phyloP scores from a whole-genome alignment of 2,329 filamentous ascomycete genomes.

The Drechslera avenae region DNA sequence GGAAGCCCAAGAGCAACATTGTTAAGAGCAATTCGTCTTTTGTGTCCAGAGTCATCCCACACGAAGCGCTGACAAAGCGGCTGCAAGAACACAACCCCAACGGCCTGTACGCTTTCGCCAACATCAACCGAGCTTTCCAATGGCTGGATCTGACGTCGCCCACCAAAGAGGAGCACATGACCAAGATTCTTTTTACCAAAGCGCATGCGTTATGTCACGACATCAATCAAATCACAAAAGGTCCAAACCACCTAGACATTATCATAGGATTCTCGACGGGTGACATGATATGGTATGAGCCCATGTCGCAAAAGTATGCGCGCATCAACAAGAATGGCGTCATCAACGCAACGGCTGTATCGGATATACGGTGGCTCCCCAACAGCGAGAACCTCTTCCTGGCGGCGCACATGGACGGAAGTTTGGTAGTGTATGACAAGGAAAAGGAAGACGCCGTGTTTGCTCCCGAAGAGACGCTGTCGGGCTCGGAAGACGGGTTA shows the following conservation, averaged over 20 bases:
- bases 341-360: slow-evolving; percentile 84
- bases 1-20: slow-evolving; percentile 98
- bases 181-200: slow-evolving; percentile 96
- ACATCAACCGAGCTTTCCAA: slow-evolving; percentile 93
- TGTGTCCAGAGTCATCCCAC: slow-evolving; percentile 92
- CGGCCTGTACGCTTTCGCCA: slow-evolving; percentile 88
- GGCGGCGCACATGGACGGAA: slow-evolving; percentile 89
- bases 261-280: slow-evolving; percentile 96
- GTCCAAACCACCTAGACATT: slow-evolving; percentile 79
- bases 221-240: slow-evolving; percentile 83
- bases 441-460: slow-evolving; percentile 90
- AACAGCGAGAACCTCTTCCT: slow-evolving; percentile 92
- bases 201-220: slow-evolving; percentile 95
- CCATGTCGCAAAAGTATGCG: slow-evolving; percentile 92
- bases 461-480: slow-evolving; percentile 64
- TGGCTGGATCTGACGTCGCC: slow-evolving; percentile 89
- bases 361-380: slow-evolving; percentile 90
- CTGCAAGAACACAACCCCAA: slow-evolving; percentile 77
- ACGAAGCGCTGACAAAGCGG: slow-evolving; percentile 79
- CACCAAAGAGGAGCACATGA: slow-evolving; percentile 83
- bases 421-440: slow-evolving; percentile 93
- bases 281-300: slow-evolving; percentile 98
- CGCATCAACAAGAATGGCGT: slow-evolving; percentile 95
- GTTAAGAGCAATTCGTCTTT: slow-evolving; percentile 98
- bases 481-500: slow-evolving; percentile 31